Evolutionary conservation across 345 rosid genomes (phyloP), one percentile per base, ranked within the genome.

Genomic region (Acer yangbiense): DNA sequence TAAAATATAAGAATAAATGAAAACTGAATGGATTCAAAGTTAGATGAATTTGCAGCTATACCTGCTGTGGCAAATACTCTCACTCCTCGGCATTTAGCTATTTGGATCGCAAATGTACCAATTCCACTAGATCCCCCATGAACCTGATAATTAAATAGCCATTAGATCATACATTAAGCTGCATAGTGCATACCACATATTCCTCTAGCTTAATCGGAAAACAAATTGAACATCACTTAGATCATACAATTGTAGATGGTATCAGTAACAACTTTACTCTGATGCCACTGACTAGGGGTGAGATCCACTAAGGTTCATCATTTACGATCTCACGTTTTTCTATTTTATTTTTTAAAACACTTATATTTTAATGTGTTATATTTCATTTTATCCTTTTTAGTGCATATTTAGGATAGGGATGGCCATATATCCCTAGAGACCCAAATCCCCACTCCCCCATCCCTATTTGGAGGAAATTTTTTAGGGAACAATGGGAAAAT

Each of bases 91-190:
- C 80, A 77, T 82, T 90, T 93, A 43, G 95, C 98, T 17, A 93
- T 90, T 87, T 95, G 97, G 83, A 95, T 89, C 23, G 94, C 98
- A 78, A 90, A 93, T 32, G 98, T 93, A 27, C 98, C 98, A 52
- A 93, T 89, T 68, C 98, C 98, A 82, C 97, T 95, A 32, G 98
- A 92, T 58, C 98, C 98, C 55, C 98, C 98, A 78, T 95, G 98
- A 85, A 95, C 85, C 95, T 92, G 81, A 50, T 76, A 86, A 55
- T 29, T 64, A 52, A 68, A 80, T 17, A 23, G 57, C 60, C 7
- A 52, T 71, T 67, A 77, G 70, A 65, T 70, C 68, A 80, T 48
- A 54, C 5, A 44, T 32, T 50, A 27, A 67, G 75, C 77, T 9
- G 43, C 9, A 27, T 65, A 54, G 25, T 23, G 25, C 8, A 32